Conservation (phyloP, 495 filamentous ascomycete genomes). For the Clohesyomyces aquaticus region DNA sequence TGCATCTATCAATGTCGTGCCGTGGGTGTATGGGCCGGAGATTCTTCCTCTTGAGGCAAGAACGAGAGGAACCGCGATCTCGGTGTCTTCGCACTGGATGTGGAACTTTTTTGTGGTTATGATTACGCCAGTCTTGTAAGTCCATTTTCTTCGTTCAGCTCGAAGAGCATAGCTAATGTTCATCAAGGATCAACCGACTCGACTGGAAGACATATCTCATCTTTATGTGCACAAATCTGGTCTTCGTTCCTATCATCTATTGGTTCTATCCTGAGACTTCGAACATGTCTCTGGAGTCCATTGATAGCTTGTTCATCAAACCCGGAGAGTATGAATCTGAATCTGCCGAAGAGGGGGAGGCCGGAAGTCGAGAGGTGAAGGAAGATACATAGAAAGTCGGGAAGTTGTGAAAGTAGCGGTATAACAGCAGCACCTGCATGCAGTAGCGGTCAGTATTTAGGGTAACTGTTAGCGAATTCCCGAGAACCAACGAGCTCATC, state of each 20-base stretch:
- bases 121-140: conserved; percentile 40
- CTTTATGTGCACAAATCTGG: conserved; percentile 33
- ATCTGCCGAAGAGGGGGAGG: conserved; percentile 10
- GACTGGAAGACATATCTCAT: conserved; percentile 38
- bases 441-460: too few relatives aligned
- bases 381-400: not conserved
- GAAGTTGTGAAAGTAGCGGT: not conserved
- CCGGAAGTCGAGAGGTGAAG: conserved; percentile 8
- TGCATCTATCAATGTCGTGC: conserved; percentile 52
- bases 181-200: conserved; percentile 24
- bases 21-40: conserved; percentile 53
- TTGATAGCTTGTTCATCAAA: conserved; percentile 18
- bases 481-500: too few relatives aligned
- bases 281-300: conserved; percentile 11
- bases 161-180: not conserved
- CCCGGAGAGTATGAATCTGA: conserved; percentile 8
- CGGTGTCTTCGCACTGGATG: conserved; percentile 50
- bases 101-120: conserved; percentile 46
- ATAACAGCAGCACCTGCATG: too few relatives aligned
- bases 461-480: too few relatives aligned
- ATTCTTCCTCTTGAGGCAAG: conserved; percentile 44
- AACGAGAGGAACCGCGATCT: conserved; percentile 50
- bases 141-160: not conserved
- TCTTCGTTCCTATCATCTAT: conserved; percentile 52
- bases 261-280: conserved; percentile 48